Base-by-base conservation (phyloP, 768 basidiomycete species). In the Trametes cingulata region DNA sequence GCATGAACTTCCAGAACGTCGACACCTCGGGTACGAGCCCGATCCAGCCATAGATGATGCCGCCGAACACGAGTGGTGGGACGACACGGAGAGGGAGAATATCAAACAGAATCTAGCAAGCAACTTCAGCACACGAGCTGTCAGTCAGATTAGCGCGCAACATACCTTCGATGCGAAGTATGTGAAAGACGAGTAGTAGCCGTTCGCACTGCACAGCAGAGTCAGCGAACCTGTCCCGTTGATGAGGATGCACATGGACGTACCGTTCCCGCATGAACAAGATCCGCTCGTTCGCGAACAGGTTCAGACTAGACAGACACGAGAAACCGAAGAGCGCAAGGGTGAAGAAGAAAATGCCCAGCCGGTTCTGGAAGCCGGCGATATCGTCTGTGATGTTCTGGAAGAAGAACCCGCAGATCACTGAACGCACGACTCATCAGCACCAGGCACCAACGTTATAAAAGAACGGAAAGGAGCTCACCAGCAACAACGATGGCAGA, bases 251-350 rank as follows among this genome's bases (percentile, higher is more conserved):
- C 10, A 33, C n/a, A 12, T 14, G 10, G 19, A 68, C 81, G 42
- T 63, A 95, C 91, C 96, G 82, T 74, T 99, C 97, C n/a, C 97
- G 87, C 86, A 98, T 98, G 78, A 98, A 99, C 49, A 99, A 75
- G 58, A 98, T 87, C 43, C 97, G 84, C 69, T 99, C 97, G 65
- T 93, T 94, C 6, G 97, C 92, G 70, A 99, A 98, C 50, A 97
- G 75, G 3, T 93, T 91, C 51, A 99, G 77, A 55, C 95, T 98
- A 10, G 95, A 95, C 56, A 99, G 75, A 70, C 94, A 96, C 5
- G 96, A 96, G 76, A 99, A 98, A 2, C 95, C 97, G 66, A 99
- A 98, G 9, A 99, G 78, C 1, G 95, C 88, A n/a, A 99, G 79
- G 3, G 94, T 88, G 76, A 99, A 99, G 80, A 99, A 95, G 85